These are phyloP conservation scores for Thielaviopsis euricoi DNA, from an alignment of 2,329 filamentous ascomycete species.

Conservation along the genomic window DNA sequence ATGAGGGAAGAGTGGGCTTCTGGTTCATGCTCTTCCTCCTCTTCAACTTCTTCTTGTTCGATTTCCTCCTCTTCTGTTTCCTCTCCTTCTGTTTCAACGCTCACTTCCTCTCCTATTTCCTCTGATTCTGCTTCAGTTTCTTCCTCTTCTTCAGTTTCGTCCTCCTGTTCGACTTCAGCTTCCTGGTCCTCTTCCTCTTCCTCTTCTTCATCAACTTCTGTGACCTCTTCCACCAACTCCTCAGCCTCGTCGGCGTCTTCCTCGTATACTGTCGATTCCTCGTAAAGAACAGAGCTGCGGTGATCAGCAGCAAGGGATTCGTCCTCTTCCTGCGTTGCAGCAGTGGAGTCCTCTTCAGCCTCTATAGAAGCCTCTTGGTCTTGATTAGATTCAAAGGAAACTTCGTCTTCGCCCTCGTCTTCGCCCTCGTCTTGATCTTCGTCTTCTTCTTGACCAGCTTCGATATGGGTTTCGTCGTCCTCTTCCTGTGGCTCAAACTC, in stretches of 20 bases:
- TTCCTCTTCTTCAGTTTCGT: not conserved
- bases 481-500: not conserved
- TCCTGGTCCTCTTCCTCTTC: not conserved
- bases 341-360: not conserved
- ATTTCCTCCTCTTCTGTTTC: not conserved
- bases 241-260: not conserved
- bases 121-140: slow-evolving; percentile 2
- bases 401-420: not conserved
- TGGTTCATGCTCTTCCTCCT: not conserved
- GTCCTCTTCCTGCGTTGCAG: not conserved
- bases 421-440: not conserved
- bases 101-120: not conserved
- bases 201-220: not conserved
- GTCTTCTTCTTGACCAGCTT: not conserved
- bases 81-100: not conserved
- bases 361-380: not conserved
- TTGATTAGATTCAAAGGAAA: not conserved
- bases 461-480: not conserved
- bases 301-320: too few species aligned
- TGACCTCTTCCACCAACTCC: not conserved
- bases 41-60: not conserved
- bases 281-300: not conserved
- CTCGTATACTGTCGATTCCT: not conserved
- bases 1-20: not conserved
- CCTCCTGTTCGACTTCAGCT: slow-evolving; percentile 1